Evolutionary conservation across 768 basidiomycete species (phyloP).

Genomic region (Collybia sordida): DNA sequence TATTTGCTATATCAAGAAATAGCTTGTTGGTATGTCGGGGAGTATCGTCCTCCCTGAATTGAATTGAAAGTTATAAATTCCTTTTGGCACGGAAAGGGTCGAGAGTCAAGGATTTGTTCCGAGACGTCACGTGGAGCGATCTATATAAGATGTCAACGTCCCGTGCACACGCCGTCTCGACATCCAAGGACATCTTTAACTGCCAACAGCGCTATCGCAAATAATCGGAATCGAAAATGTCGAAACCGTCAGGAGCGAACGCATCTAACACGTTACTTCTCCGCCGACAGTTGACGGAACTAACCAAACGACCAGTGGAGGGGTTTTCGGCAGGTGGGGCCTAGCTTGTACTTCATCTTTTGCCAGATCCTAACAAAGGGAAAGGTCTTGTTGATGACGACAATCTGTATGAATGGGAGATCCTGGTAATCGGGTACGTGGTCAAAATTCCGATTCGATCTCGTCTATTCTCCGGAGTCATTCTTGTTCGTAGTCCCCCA

Average conservation of each 20-base stretch:
- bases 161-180: conserved; percentile 2
- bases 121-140: conserved; percentile 13
- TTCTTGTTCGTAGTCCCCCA: conserved; percentile 59
- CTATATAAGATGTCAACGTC: conserved; percentile 8
- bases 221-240: conserved; percentile 31
- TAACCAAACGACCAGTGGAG: conserved; percentile 91
- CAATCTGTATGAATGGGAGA: conserved; percentile 96
- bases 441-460: conserved; percentile 3
- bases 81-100: not conserved
- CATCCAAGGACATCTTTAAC: conserved; percentile 4
- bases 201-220: conserved; percentile 12
- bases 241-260: conserved; percentile 38
- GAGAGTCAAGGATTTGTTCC: not conserved
- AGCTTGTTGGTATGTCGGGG: too few relatives aligned
- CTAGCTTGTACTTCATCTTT: conserved; percentile 22
- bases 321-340: conserved; percentile 90
- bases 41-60: not conserved
- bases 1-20: too few relatives aligned
- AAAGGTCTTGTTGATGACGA: conserved; percentile 90
- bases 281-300: conserved; percentile 76
- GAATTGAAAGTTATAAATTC: not conserved
- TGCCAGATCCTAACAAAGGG: conserved; percentile 21
- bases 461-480: conserved; percentile 11
- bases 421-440: conserved; percentile 88
- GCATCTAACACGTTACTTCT: conserved; percentile 62